These are phyloP conservation scores for Strobilomyces confusus DNA, from an alignment of 768 basidiomycete species.

Conservation along the genomic window DNA sequence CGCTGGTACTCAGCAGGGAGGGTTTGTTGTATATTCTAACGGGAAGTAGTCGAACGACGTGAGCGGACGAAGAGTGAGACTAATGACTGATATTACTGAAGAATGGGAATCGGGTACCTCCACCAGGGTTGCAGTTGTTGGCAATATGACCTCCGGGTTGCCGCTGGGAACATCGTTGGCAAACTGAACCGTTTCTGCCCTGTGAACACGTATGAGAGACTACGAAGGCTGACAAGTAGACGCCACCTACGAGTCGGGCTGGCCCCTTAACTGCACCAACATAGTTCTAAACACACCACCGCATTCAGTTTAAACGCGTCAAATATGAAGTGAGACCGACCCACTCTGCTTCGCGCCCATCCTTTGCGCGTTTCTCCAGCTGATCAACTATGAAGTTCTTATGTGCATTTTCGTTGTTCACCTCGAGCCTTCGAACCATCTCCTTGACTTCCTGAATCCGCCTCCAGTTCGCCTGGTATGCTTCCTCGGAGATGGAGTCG, in stretches of 20 bases:
- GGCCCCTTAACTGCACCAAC: slow-evolving; percentile 18
- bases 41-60: neutral
- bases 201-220: slow-evolving; percentile 8
- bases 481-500: slow-evolving; percentile 17
- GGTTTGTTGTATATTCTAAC: slow-evolving; percentile 11
- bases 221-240: neutral
- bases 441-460: slow-evolving; percentile 32
- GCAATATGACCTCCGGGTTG: slow-evolving; percentile 24
- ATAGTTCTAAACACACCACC: slow-evolving; percentile 15
- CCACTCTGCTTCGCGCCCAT: slow-evolving; percentile 46
- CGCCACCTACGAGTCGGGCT: slow-evolving; percentile 12
- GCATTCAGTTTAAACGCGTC: neutral
- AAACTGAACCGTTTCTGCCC: slow-evolving; percentile 15
- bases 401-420: slow-evolving; percentile 40
- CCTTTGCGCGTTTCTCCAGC: slow-evolving; percentile 34
- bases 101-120: slow-evolving; percentile 25
- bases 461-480: slow-evolving; percentile 22
- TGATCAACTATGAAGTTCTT: slow-evolving; percentile 33
- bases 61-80: neutral
- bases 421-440: slow-evolving; percentile 26
- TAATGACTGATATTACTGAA: slow-evolving; percentile 11
- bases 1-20: neutral
- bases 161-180: slow-evolving; percentile 5
- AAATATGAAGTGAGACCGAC: slow-evolving; percentile 8
- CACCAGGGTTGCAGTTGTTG: slow-evolving; percentile 34